Conservation (phyloP, 2,329 filamentous ascomycete genomes). For the Celoporthe dispersa region DNA sequence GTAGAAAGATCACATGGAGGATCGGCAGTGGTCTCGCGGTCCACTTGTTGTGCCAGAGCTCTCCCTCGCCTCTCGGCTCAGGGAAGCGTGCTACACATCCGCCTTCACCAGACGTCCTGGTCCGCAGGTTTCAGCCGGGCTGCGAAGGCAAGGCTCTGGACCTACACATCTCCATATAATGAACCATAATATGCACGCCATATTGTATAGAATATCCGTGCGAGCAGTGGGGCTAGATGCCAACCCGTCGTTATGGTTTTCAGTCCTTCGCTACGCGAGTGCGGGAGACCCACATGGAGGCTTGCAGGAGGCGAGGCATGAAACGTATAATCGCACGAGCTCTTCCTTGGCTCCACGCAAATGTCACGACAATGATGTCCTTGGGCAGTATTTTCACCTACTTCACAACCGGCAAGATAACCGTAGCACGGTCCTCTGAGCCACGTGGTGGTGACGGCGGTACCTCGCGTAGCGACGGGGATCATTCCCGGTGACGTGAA, state of each 20-base stretch:
- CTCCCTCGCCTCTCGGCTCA: not conserved
- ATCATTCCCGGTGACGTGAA: not conserved
- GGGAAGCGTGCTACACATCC: not conserved
- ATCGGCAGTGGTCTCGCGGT: not conserved
- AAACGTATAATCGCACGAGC: slow-evolving; percentile 1
- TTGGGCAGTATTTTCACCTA: not conserved
- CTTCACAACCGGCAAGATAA: not conserved
- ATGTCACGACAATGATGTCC: not conserved
- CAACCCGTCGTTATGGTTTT: slow-evolving; percentile 10
- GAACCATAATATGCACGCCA: not conserved
- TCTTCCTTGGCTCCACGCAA: not conserved
- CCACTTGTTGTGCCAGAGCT: not conserved
- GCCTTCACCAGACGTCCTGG: not conserved
- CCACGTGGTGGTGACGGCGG: not conserved
- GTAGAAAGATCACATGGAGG: not conserved
- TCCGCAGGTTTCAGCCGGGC: slow-evolving; percentile 6
- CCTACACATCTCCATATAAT: not conserved
- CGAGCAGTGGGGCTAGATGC: not conserved
- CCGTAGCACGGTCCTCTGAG: not conserved
- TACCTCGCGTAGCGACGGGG: not conserved
- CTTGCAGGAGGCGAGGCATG: slow-evolving; percentile 1
- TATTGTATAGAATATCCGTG: not conserved
- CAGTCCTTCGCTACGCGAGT: slow-evolving; percentile 1
- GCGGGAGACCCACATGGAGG: slow-evolving; percentile 20
- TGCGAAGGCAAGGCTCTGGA: not conserved